phyloP scores from a whole-genome alignment of 2,329 filamentous ascomycete genomes.

The Sclerotinia sclerotiorum region DNA sequence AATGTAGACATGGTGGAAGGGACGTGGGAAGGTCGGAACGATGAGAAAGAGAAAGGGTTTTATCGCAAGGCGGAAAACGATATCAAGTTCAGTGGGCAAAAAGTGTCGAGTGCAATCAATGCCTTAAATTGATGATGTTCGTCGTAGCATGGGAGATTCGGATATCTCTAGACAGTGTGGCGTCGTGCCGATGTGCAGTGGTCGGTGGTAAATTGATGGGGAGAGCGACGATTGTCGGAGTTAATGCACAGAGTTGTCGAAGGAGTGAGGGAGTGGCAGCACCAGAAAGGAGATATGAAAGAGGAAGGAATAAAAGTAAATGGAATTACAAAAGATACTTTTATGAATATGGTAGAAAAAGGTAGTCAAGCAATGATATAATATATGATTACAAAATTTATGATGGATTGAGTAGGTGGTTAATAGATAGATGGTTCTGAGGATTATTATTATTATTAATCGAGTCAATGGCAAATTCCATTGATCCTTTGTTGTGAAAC shows the following conservation, averaged over 20 bases:
- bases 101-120: conserved; percentile 4
- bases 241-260: conserved; percentile 4
- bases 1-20: neutral
- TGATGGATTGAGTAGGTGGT: neutral
- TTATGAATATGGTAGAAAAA: neutral
- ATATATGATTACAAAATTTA: neutral
- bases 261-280: neutral
- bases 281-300: neutral
- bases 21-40: neutral
- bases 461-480: too few species aligned
- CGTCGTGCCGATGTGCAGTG: neutral
- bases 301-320: neutral
- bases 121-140: conserved; percentile 3
- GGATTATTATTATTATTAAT: too few species aligned
- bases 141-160: conserved; percentile 11
- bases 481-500: too few species aligned
- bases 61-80: neutral
- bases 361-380: neutral
- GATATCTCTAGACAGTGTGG: conserved; percentile 4
- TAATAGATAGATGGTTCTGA: neutral
- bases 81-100: neutral
- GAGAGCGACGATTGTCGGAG: conserved; percentile 8
- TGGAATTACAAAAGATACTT: conserved; percentile 4
- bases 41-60: neutral
- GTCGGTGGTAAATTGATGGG: neutral